These are phyloP conservation scores for Xylaria venustula DNA, from an alignment of 495 filamentous ascomycete genomes.

Conservation along the genomic window DNA sequence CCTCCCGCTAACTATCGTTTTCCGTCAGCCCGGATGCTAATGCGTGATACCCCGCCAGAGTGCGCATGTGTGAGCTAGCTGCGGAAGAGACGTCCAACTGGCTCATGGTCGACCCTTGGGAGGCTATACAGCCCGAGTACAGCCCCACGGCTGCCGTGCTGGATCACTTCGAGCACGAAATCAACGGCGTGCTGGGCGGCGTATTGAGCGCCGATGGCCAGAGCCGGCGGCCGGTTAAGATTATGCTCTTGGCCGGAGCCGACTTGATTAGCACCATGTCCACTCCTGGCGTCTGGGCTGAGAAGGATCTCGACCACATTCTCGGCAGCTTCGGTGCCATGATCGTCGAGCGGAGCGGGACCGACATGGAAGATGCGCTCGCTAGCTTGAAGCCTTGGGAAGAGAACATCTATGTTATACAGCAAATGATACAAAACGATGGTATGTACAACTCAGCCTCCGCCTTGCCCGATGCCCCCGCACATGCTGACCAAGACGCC, in stretches of 20 bases:
- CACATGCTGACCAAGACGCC: conserved; percentile 24
- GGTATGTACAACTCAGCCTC: background rate
- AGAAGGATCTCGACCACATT: conserved; percentile 81
- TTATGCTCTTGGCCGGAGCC: conserved; percentile 76
- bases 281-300: conserved; percentile 69
- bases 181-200: conserved; percentile 75
- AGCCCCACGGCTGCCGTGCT: conserved; percentile 85
- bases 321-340: conserved; percentile 84
- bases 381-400: conserved; percentile 66
- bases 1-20: background rate
- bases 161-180: conserved; percentile 85
- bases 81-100: conserved; percentile 71
- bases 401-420: conserved; percentile 80
- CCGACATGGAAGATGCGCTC: conserved; percentile 81
- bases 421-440: conserved; percentile 79
- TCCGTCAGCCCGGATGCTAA: conserved; percentile 1
- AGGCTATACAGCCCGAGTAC: conserved; percentile 66
- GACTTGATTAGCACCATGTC: conserved; percentile 75
- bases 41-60: conserved; percentile 17
- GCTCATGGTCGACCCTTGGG: conserved; percentile 80
- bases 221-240: conserved; percentile 50
- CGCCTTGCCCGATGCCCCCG: background rate
- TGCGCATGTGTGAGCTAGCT: conserved; percentile 73
- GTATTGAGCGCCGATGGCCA: conserved; percentile 64
- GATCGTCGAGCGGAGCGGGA: conserved; percentile 87